Base-by-base conservation (phyloP, 2,329 filamentous ascomycete genomes). In the Sclerotinia minor region DNA sequence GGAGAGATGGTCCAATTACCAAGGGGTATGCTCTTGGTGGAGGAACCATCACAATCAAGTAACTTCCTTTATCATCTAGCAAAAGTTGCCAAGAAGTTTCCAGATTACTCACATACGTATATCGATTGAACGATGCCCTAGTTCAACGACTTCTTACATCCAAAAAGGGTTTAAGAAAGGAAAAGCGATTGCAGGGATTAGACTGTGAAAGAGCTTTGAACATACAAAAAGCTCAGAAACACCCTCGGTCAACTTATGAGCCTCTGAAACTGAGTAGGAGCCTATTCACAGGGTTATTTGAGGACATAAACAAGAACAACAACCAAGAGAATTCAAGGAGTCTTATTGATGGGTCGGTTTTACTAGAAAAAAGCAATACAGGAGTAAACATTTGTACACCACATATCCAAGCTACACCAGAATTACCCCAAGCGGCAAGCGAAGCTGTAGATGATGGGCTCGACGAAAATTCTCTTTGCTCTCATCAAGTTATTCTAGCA, bases 1-100 rank as follows among this genome's bases (percentile, higher is more conserved):
- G n/a, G n/a, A n/a, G 15, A 24, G 9, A n/a, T 57, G 53, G 53
- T 38, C 21, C 13, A 17, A 57, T 7, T 24, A 57, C 15, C 21
- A n/a, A 24, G 53, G 32, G 15, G 32, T 38, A 24, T 57, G 53
- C 53, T 57, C 32, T 38, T 57, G 53, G 53, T 57, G 13, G 32
- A 57, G 21, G 53, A 38, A 24, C 15, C 53, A 41, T 38, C 29
- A 7, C 53, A 38, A 17, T 8, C 53, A 15, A 57, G 53, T 9
- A 57, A 57, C 35, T 57, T 55, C n/a, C 53, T 57, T 57, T 57
- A n/a, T 38, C 53, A 57, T n/a, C n/a, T 57, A n/a, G 53, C 32
- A 38, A 57, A n/a, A 38, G 53, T 57, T n/a, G 53, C 53, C 15
- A 57, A 41, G 32, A 57, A 57, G 32, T 57, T 24, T 24, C 53